Conservation (phyloP, 2,329 filamentous ascomycete genomes). For the Chalara sp. region DNA sequence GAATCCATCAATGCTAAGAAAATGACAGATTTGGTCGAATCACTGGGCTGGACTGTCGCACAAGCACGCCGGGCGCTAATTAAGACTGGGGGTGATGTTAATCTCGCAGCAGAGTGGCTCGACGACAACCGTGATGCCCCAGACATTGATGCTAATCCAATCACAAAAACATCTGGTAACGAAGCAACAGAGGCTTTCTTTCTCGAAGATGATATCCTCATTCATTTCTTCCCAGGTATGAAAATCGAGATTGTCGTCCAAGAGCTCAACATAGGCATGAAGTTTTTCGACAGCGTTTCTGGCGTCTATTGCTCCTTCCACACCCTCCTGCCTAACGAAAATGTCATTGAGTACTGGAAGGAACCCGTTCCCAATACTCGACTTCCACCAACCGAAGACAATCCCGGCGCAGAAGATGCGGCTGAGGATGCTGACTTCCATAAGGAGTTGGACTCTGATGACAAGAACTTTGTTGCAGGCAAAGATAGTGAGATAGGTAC, state of each 20-base stretch:
- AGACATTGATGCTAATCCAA: neutral
- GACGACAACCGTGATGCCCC: neutral
- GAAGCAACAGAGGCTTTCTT: slow-evolving; percentile 49
- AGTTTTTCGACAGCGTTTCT: slow-evolving; percentile 55
- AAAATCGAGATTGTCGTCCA: slow-evolving; percentile 51
- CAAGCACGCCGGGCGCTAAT: neutral
- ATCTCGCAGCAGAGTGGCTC: neutral
- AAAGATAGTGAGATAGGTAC: no score
- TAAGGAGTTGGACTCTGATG: neutral
- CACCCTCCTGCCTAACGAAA: slow-evolving; percentile 58
- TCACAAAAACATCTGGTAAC: neutral
- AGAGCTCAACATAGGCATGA: slow-evolving; percentile 51
- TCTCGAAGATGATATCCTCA: slow-evolving; percentile 56
- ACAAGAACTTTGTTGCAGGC: neutral
- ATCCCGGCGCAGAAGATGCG: slow-evolving; percentile 23
- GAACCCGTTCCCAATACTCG: slow-evolving; percentile 35
- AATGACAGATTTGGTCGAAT: neutral
- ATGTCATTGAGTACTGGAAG: slow-evolving; percentile 59
- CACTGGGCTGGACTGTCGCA: neutral
- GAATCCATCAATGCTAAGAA: neutral
- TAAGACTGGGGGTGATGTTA: neutral
- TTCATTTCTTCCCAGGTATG: slow-evolving; percentile 56
- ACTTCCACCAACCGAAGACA: slow-evolving; percentile 23
- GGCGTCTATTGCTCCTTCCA: slow-evolving; percentile 56
- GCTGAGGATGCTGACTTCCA: slow-evolving; percentile 10